Base-by-base conservation (phyloP, 805 yeast species). In the Sungouiella thailandica region DNA sequence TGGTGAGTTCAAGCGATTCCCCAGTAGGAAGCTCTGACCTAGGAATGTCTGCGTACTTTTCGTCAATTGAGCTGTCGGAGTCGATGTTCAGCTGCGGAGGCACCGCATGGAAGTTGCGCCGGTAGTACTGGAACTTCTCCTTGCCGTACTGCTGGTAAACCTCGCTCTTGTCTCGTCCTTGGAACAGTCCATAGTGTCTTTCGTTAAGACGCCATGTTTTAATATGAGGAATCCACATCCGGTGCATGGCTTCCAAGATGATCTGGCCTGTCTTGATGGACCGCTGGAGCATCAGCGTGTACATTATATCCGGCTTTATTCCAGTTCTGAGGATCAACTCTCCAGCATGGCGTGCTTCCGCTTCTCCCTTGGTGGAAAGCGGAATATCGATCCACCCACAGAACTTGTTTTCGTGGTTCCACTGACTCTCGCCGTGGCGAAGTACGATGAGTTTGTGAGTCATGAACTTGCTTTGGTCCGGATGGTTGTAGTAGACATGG, bases 321-420 rank as follows among this genome's bases (percentile, higher is more conserved):
- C 47, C 42, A 20, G 49, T 29, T 29, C 49, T 33, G 20, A 38
- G 26, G 20, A 66, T 62, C 31, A 66, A 52, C 27, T 62, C 51
- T 1, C 63, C 68, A 6, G 70, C 72, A 34, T 56, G 46, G 12
- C 40, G 37, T 1, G 72, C 72, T 44, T 66, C 72, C 6, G 47
- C 26, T 33, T 54, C 49, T 5, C 72, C 72, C 35, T 60, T 61
- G 5, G 43, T 51, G 19, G 62, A 52, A 14, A 66, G 52, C 19
- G 66, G 62, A n/a, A 62, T 53, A 38, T 66, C 72, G 16, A 66
- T 59, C 72, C 72, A 66, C 10, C 72, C 72, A 34, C 71, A 62
- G 43, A 66, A 66, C 41, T 55, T 60, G 45, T 62, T 64, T 30
- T 59, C 68, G 31, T 65, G 62, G 39, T 66, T 66, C 62, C 69